Percentiles rank a stretch among this genome's conserved stretches.
phyloP scores from a whole-genome alignment of 108 stramenopile species.

The Nitzschia sp. region DNA sequence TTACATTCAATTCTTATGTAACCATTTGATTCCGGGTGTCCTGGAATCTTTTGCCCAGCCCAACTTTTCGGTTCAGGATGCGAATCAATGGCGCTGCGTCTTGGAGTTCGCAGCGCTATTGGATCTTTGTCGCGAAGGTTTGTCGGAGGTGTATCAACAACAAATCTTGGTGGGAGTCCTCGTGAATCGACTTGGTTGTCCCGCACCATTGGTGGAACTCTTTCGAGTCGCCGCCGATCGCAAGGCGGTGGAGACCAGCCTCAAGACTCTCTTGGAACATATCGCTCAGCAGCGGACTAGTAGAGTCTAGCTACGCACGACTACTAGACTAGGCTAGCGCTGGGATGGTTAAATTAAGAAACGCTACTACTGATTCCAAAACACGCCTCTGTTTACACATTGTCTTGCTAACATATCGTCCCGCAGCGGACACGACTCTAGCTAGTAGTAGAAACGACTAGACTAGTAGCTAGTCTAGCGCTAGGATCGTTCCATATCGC shows the following conservation, averaged over 20 bases:
- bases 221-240: conserved; percentile 15
- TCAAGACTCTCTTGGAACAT: conserved; percentile 17
- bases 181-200: conserved; percentile 10
- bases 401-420: too few relatives aligned
- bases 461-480: not conserved
- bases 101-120: conserved; percentile 26
- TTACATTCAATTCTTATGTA: conserved; percentile 22
- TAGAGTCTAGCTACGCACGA: too few relatives aligned
- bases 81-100: conserved; percentile 28
- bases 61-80: conserved; percentile 23
- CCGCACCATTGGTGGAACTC: conserved; percentile 13
- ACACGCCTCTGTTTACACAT: too few relatives aligned
- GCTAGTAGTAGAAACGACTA: not conserved
- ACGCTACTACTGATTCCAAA: too few relatives aligned
- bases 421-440: too few relatives aligned
- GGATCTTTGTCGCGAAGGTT: conserved; percentile 20
- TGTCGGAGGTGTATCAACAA: conserved; percentile 19
- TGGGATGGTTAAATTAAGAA: too few relatives aligned
- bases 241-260: conserved; percentile 22
- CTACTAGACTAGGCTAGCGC: too few relatives aligned
- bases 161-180: conserved; percentile 6
- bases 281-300: not conserved
- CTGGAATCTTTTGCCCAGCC: conserved; percentile 12
- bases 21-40: conserved; percentile 20
- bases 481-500: too few relatives aligned